Evolutionary conservation across 225 moss, liverwort and hornwort genomes (phyloP), one percentile per base, ranked within the genome.

Genomic region (Thuidium tamariscinum): DNA sequence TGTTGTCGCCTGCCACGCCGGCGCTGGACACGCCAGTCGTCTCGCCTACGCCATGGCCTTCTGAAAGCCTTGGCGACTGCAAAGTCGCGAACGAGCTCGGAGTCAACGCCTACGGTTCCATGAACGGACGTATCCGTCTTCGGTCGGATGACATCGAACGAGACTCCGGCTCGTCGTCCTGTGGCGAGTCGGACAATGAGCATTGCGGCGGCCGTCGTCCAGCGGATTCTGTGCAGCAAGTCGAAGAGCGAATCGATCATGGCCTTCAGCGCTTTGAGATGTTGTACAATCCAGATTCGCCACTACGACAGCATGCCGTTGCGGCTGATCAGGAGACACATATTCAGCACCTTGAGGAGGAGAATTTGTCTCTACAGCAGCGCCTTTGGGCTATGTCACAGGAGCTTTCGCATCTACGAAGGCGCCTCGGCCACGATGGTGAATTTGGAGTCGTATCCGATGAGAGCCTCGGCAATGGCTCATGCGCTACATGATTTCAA

Each of bases 201-300:
- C 93, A 93, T 54, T 87, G 91, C 63, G 87, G 92, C 22, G 69
- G 76, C 48, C 92, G 88, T 26, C 92, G 78, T 86, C 89, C 93
- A 52, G 91, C 91, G 32, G 85, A 89, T 82, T 90, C 90, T 60
- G 90, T 93, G 81, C 92, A 93, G 74, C 93, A 93, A 89, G 93
- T 93, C 78, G 93, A 93, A 84, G 92, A 93, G 82, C 88, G 93
- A 36, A 93, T 93, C 60, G 91, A 93, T 60, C 93, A 93, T 64
- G 91, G 93, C 49, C 80, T 93, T 79, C 93, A 93, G 37, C 93
- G 93, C 56, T 93, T 93, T 61, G 93, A 93, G 90, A 90, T 93
- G 83, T 89, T 93, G 85, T 88, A 88, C 78, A 90, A 78, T 65
- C 87, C 80, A 62, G 90, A 91, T 55, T 89, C 84, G 22, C 88